phyloP scores from a whole-genome alignment of 2,329 filamentous ascomycete genomes.

The Ustilaginoidea virens region DNA sequence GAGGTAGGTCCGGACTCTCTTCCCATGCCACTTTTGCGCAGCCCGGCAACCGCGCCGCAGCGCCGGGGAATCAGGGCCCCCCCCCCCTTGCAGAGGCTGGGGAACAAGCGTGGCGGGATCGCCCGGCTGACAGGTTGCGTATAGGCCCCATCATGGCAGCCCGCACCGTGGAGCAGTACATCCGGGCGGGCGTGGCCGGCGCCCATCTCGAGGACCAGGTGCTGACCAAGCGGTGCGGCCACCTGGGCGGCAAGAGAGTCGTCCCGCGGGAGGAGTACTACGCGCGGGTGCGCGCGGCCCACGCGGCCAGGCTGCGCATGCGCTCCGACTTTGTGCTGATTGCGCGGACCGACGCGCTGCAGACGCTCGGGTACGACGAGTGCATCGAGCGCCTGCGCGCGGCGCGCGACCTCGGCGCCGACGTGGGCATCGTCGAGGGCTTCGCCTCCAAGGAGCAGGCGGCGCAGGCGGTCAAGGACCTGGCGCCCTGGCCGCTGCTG shows the following conservation, averaged over 20 bases:
- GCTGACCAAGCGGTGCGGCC: conserved; percentile 49
- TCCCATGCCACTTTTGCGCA: background rate
- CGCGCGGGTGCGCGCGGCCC: conserved; percentile 39
- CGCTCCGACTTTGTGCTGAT: conserved; percentile 47
- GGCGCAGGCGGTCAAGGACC: conserved; percentile 25
- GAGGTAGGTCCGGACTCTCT: conserved; percentile 17
- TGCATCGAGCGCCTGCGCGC: conserved; percentile 32
- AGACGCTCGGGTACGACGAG: conserved; percentile 40
- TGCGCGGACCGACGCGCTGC: conserved; percentile 46
- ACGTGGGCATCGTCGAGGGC: conserved; percentile 45
- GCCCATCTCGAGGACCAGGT: conserved; percentile 50
- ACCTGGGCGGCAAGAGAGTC: conserved; percentile 44
- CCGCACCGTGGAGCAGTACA: conserved; percentile 35
- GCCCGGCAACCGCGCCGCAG: too few relatives aligned
- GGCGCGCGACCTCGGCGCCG: conserved; percentile 39
- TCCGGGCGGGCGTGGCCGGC: conserved; percentile 38
- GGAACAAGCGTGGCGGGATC: background rate
- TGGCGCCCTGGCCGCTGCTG: conserved; percentile 34
- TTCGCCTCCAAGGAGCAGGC: conserved; percentile 36
- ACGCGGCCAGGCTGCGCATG: conserved; percentile 29
- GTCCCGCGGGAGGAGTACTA: conserved; percentile 36
- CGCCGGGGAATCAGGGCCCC: too few relatives aligned
- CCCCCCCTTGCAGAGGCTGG: too few relatives aligned
- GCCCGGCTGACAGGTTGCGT: background rate
- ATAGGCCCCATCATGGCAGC: conserved; percentile 33